A percentile compares a stretch with the other conserved stretches of the same genome.
Evolutionary conservation across 768 basidiomycete genomes (phyloP).

Genomic region (Xerocomellus chrysenteron): DNA sequence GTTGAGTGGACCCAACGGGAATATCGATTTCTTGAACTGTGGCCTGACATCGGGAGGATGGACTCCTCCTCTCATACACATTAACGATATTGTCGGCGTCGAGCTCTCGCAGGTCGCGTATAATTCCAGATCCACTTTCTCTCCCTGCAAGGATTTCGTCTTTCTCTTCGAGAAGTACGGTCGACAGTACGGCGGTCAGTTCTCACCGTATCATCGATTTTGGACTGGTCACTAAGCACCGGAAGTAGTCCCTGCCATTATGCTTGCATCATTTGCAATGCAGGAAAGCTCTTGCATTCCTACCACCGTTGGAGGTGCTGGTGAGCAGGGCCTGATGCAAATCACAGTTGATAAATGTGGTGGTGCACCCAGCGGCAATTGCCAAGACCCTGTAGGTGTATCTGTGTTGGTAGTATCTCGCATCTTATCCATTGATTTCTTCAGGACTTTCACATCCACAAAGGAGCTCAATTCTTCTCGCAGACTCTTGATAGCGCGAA

Average conservation of each 20-base stretch:
- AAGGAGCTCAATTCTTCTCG: slow-evolving; percentile 63
- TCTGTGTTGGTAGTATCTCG: background rate
- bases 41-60: slow-evolving; percentile 65
- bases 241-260: slow-evolving; percentile 60
- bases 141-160: slow-evolving; percentile 52
- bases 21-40: slow-evolving; percentile 76
- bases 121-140: slow-evolving; percentile 53
- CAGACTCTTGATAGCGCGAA: slow-evolving; percentile 38
- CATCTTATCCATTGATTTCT: background rate
- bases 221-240: background rate
- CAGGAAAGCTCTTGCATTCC: slow-evolving; percentile 82
- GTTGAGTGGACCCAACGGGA: slow-evolving; percentile 65
- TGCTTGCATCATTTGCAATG: slow-evolving; percentile 86
- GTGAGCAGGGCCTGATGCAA: slow-evolving; percentile 89
- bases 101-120: slow-evolving; percentile 49
- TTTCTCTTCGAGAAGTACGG: slow-evolving; percentile 60
- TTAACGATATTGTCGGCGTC: slow-evolving; percentile 50
- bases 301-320: slow-evolving; percentile 63
- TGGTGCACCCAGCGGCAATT: slow-evolving; percentile 46
- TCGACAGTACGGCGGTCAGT: slow-evolving; percentile 40
- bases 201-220: background rate
- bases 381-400: slow-evolving; percentile 38
- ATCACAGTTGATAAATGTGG: slow-evolving; percentile 76
- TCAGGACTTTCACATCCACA: slow-evolving; percentile 69
- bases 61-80: slow-evolving; percentile 63